These are phyloP conservation scores for Coemansia sp. DNA, from an alignment of 192 early-diverging fungal genomes.

Conservation along the genomic window DNA sequence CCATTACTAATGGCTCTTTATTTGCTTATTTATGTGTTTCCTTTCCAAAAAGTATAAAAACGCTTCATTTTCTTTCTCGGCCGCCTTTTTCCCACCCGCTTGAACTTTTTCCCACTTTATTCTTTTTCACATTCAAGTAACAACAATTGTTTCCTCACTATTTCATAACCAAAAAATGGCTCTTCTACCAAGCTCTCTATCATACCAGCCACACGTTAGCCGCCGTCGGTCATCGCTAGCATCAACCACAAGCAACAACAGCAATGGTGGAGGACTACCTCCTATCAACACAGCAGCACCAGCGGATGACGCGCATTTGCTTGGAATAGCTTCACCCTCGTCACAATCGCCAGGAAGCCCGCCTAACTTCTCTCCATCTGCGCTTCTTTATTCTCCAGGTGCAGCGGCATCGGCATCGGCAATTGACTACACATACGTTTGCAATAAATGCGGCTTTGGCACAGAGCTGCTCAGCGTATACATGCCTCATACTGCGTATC, in stretches of 20 bases:
- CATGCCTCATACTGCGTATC: conserved; percentile 50
- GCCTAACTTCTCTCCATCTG: too few relatives aligned
- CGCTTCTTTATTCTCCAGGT: conserved; percentile 3
- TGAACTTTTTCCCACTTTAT: background rate
- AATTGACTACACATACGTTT: conserved; percentile 37
- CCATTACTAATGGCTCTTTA: too few relatives aligned
- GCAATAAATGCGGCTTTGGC: conserved; percentile 49
- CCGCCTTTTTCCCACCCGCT: background rate
- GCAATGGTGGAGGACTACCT: background rate
- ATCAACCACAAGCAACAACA: background rate
- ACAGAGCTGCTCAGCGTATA: conserved; percentile 45
- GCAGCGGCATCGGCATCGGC: conserved; percentile 24
- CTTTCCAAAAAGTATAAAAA: background rate
- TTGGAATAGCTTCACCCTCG: background rate
- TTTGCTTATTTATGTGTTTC: background rate
- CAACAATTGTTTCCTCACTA: too few relatives aligned
- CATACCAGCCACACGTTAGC: conserved; percentile 44
- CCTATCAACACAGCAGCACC: conserved; percentile 7
- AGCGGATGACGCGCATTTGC: background rate
- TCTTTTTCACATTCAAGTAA: background rate
- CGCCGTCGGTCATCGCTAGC: conserved; percentile 39
- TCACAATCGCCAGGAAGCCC: conserved; percentile 1
- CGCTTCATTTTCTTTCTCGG: background rate
- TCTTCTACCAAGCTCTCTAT: conserved; percentile 18
- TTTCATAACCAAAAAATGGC: background rate